Evolutionary conservation across 345 rosid genomes (phyloP), one percentile per base, ranked within the genome.

Genomic region (Pistacia atlantica): DNA sequence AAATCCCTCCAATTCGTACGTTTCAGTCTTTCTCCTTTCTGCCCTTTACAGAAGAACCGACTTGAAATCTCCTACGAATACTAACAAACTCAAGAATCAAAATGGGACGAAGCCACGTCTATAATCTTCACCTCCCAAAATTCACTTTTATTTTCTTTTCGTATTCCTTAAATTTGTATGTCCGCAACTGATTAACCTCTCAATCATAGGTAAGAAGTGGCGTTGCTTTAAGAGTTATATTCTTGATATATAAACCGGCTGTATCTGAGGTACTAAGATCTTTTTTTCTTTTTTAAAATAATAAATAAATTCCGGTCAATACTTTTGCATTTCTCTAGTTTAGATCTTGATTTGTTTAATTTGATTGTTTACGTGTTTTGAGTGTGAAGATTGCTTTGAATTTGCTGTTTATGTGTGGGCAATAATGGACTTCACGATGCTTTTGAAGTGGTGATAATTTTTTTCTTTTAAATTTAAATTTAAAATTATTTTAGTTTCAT

Each of bases 311-410:
- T 54, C 6, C 74, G 42, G 67, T 28, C 64, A 73, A 55, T 69
- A 67, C 71, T 79, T 11, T 69, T 78, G 74, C 76, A 56, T 46
- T 28, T 73, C 54, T 65, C 48, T 69, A 56, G 69, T 25, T 72
- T 77, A 58, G 87, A 84, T 84, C 87, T 77, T 65, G 49, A 67
- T 59, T 71, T 1, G 57, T 59, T 77, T 77, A 67, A 75, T 80
- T 80, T 28, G 58, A 11, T 42, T 79, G 56, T 56, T 56, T 7
- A 57, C 45, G 67, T 45, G 14, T 52, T 73, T 22, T 52, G 33
- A 33, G 38, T 9, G 75, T 65, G 69, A 6, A 22, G 69, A 65
- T 38, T 55, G 67, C 54, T 48, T 60, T 71, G 28, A 74, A 55
- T 49, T 68, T 72, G n/a, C 49, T 79, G 46, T 63, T 28, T 20